These are phyloP conservation scores for Nothophoma quercina DNA, from an alignment of 2,329 filamentous ascomycete species.

Conservation along the genomic window DNA sequence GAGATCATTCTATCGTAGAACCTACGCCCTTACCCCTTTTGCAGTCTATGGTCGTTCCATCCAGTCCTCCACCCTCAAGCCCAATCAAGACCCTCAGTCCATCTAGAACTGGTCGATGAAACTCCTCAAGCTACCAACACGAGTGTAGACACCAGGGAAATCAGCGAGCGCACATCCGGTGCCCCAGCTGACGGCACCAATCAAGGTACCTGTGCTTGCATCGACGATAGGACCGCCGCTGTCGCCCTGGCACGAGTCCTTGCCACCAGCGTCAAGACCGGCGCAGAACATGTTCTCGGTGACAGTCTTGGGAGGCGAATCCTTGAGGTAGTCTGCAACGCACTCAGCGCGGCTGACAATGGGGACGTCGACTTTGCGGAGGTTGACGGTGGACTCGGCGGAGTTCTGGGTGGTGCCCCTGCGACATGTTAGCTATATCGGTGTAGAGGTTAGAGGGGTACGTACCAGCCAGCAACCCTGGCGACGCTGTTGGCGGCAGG, in stretches of 20 bases:
- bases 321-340: conserved; percentile 22
- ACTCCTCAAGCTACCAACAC: conserved; percentile 10
- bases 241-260: conserved; percentile 42
- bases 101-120: conserved; percentile 11
- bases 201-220: conserved; percentile 11
- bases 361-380: conserved; percentile 37
- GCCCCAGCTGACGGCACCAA: conserved; percentile 35
- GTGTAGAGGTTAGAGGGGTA: no score
- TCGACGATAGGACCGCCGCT: conserved; percentile 35
- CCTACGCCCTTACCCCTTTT: no score
- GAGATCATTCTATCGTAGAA: no score
- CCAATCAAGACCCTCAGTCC: no score
- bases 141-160: conserved; percentile 35
- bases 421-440: neutral
- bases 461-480: conserved; percentile 38
- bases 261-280: conserved; percentile 27
- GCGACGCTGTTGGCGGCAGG: conserved; percentile 24
- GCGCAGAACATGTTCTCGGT: conserved; percentile 34
- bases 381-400: conserved; percentile 13
- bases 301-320: neutral
- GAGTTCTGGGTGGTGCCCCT: conserved; percentile 26
- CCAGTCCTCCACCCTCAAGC: no score
- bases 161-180: conserved; percentile 31
- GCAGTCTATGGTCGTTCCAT: no score
- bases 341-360: conserved; percentile 32